A percentile compares a stretch with the other conserved stretches of the same genome.
Conservation (phyloP, 352 stramenopile genomes). For the Peronospora farinosa region DNA sequence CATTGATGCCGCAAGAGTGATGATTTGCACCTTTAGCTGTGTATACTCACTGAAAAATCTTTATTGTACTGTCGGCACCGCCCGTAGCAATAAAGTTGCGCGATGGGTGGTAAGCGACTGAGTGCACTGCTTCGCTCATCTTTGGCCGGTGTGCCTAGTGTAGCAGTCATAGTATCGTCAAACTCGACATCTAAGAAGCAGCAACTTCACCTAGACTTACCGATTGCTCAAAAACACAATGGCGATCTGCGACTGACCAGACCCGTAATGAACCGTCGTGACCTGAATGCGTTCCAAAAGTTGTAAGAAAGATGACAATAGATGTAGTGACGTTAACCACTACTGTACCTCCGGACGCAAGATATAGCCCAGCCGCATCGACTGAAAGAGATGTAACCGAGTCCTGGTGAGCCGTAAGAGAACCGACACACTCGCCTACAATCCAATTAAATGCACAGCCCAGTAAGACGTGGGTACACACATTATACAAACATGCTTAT, state of each 20-base stretch:
- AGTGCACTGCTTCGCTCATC: conserved; percentile 71
- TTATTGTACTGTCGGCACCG: conserved; percentile 79
- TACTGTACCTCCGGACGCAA: conserved; percentile 58
- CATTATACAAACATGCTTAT: not conserved
- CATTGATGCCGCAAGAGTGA: conserved; percentile 6
- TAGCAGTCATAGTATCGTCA: conserved; percentile 5
- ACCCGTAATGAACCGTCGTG: conserved; percentile 81
- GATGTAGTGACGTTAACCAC: not conserved
- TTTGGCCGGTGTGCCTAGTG: conserved; percentile 69
- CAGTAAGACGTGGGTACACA: not conserved
- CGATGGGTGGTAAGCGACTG: conserved; percentile 68
- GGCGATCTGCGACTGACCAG: conserved; percentile 74
- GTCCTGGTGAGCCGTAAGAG: conserved; percentile 74
- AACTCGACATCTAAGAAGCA: not conserved
- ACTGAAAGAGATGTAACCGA: conserved; percentile 75
- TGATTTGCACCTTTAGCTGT: conserved; percentile 14
- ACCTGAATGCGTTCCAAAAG: conserved; percentile 23
- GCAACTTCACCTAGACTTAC: conserved; percentile 23
- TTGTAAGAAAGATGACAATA: not conserved
- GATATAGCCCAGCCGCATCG: conserved; percentile 65
- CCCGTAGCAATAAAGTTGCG: conserved; percentile 77
- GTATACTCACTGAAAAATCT: conserved; percentile 75
- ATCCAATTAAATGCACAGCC: not conserved
- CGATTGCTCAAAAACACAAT: conserved; percentile 84
- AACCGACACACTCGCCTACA: conserved; percentile 68